Percentiles rank a stretch among this genome's conserved stretches.
Evolutionary conservation across 805 yeast genomes (phyloP).

Genomic region (Candida xiaguanensis): DNA sequence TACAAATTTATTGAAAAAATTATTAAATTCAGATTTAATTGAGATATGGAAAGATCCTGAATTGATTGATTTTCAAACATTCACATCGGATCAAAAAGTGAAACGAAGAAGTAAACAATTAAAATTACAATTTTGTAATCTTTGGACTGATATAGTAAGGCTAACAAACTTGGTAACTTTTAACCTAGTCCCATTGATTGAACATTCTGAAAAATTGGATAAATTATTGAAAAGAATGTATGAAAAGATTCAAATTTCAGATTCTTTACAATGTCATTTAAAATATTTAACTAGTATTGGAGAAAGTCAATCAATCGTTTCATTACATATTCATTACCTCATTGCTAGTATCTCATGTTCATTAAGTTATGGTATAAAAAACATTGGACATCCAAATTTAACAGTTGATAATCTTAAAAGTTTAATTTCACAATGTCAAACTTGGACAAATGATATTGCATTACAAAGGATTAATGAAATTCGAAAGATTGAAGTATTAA

Average conservation of each 20-base stretch:
- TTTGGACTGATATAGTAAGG: slow-evolving; percentile 37
- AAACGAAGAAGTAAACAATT: slow-evolving; percentile 17
- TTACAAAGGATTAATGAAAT: slow-evolving; percentile 13
- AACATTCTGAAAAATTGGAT: slow-evolving; percentile 18
- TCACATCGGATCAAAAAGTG: slow-evolving; percentile 6
- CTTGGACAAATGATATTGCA: slow-evolving; percentile 21
- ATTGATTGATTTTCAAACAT: slow-evolving; percentile 14
- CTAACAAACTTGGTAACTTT: slow-evolving; percentile 24
- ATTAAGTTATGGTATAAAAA: slow-evolving; percentile 19
- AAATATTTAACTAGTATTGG: slow-evolving; percentile 16
- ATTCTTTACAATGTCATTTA: slow-evolving; percentile 19
- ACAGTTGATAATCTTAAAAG: slow-evolving; percentile 18
- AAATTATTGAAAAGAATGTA: slow-evolving; percentile 15
- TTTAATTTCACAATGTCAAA: slow-evolving; percentile 20
- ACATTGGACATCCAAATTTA: slow-evolving; percentile 16
- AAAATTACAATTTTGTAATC: slow-evolving; percentile 25
- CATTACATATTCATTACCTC: slow-evolving; percentile 24
- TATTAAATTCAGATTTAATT: slow-evolving; percentile 17
- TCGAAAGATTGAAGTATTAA: slow-evolving; percentile 17
- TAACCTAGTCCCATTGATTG: slow-evolving; percentile 21
- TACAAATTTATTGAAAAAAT: slow-evolving; percentile 12
- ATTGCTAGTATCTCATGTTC: slow-evolving; percentile 23
- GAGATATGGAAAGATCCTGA: slow-evolving; percentile 37
- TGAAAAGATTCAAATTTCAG: slow-evolving; percentile 19
- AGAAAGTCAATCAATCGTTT: slow-evolving; percentile 15